Evolutionary conservation across 768 basidiomycete genomes (phyloP).

Genomic region (Macrolepiota fuliginosa): DNA sequence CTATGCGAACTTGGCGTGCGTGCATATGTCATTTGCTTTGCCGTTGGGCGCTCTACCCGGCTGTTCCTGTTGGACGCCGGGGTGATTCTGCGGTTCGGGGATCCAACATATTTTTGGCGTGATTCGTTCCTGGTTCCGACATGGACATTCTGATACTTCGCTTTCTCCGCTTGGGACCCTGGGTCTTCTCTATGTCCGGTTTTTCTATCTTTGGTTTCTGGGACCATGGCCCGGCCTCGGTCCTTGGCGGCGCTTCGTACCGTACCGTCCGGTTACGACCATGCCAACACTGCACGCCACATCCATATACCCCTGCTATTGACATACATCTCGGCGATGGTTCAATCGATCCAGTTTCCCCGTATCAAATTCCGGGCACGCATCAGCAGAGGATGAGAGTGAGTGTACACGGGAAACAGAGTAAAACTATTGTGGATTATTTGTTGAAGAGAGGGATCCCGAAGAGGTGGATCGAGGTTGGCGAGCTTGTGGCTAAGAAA

Average conservation of each 20-base stretch:
- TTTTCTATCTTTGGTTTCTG: too few relatives aligned
- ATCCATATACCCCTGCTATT: not conserved
- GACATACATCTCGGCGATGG: not conserved
- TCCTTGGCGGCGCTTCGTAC: not conserved
- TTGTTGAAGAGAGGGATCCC: conserved; percentile 71
- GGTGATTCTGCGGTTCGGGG: not conserved
- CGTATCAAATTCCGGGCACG: not conserved
- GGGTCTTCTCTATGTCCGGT: not conserved
- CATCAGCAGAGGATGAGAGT: conserved; percentile 55
- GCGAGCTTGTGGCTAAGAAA: conserved; percentile 50
- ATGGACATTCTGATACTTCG: not conserved
- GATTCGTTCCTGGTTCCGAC: not conserved
- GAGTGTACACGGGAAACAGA: conserved; percentile 84
- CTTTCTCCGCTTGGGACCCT: not conserved
- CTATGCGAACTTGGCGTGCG: not conserved
- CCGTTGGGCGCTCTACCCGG: not conserved
- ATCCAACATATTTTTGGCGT: not conserved
- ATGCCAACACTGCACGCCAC: not conserved
- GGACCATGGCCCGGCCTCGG: not conserved
- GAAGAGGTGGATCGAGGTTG: conserved; percentile 73
- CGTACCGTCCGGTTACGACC: not conserved
- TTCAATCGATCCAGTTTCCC: conserved; percentile 3
- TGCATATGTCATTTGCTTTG: not conserved
- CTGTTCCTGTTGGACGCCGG: not conserved
- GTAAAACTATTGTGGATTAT: conserved; percentile 61